Evolutionary conservation across 768 basidiomycete species (phyloP).

Genomic region (Goffeauzyma gilvescens): DNA sequence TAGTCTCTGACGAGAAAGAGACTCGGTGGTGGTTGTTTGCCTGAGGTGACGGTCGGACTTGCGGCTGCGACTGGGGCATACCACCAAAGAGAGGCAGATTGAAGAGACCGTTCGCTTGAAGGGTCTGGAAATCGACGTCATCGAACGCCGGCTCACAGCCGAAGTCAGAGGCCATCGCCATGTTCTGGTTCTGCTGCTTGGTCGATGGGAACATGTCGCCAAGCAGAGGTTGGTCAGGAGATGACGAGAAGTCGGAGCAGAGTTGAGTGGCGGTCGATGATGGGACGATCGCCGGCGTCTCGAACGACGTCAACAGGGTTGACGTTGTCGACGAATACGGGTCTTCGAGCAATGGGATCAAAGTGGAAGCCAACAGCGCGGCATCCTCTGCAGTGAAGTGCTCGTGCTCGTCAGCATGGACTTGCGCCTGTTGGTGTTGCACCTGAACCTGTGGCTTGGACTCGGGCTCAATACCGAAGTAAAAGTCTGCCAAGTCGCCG

Average conservation of each 20-base stretch:
- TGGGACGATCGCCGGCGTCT: neutral
- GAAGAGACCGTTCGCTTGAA: constrained; percentile 1
- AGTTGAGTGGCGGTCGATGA: neutral
- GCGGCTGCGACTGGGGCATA: too few relatives aligned
- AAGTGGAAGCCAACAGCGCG: neutral
- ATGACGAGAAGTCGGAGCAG: neutral
- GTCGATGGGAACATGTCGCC: neutral
- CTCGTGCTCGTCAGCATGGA: neutral
- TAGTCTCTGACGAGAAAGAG: too few relatives aligned
- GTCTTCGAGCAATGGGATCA: too few relatives aligned
- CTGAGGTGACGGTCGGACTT: too few relatives aligned
- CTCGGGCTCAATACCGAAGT: neutral
- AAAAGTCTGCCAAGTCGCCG: too few relatives aligned
- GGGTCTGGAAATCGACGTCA: neutral
- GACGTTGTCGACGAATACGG: too few relatives aligned
- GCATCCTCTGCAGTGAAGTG: neutral
- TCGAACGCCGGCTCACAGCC: constrained; percentile 6
- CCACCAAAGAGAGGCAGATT: constrained; percentile 2
- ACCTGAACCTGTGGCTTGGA: neutral
- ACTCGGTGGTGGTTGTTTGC: too few relatives aligned
- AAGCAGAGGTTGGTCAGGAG: neutral
- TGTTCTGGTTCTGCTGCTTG: neutral
- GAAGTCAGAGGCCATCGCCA: neutral
- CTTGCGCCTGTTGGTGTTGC: neutral
- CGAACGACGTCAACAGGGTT: constrained; percentile 1